phyloP scores from a whole-genome alignment of 352 stramenopile species.

The Phytophthora colocasiae region DNA sequence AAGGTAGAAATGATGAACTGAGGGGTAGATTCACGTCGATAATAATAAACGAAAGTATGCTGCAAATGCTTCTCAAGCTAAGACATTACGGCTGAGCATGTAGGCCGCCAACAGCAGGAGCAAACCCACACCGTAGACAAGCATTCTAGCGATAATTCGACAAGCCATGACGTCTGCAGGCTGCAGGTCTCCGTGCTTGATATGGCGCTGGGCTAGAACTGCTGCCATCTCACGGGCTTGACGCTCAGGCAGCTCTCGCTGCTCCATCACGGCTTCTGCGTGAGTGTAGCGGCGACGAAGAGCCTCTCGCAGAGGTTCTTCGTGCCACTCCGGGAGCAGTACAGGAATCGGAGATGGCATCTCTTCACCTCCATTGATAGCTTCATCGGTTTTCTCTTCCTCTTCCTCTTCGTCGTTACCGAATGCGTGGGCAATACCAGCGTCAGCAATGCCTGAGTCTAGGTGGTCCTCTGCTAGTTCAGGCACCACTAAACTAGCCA shows the following conservation, averaged over 20 bases:
- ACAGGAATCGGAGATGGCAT: slow-evolving; percentile 25
- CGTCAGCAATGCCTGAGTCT: slow-evolving; percentile 9
- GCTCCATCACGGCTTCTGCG: slow-evolving; percentile 24
- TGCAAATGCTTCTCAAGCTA: slow-evolving; percentile 26
- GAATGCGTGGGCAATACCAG: slow-evolving; percentile 60
- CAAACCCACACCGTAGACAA: slow-evolving; percentile 49
- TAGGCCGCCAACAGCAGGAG: slow-evolving; percentile 47
- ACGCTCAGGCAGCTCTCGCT: slow-evolving; percentile 50
- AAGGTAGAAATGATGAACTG: not conserved
- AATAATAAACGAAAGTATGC: slow-evolving; percentile 20
- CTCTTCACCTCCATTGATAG: slow-evolving; percentile 16
- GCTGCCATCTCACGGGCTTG: slow-evolving; percentile 62
- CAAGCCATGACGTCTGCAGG: slow-evolving; percentile 54
- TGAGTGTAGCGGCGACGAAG: slow-evolving; percentile 63
- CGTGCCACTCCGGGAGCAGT: slow-evolving; percentile 70
- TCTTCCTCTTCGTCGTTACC: slow-evolving; percentile 43
- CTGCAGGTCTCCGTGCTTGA: slow-evolving; percentile 46
- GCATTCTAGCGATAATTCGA: slow-evolving; percentile 53
- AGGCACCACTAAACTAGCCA: slow-evolving; percentile 42
- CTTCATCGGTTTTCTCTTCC: slow-evolving; percentile 41
- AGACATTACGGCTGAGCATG: slow-evolving; percentile 33
- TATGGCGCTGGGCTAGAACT: slow-evolving; percentile 50
- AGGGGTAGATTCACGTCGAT: slow-evolving; percentile 3
- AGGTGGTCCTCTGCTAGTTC: slow-evolving; percentile 29
- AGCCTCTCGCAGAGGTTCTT: slow-evolving; percentile 51